phyloP scores from a whole-genome alignment of 2,329 filamentous ascomycete species.

The Diplodia sapinea region DNA sequence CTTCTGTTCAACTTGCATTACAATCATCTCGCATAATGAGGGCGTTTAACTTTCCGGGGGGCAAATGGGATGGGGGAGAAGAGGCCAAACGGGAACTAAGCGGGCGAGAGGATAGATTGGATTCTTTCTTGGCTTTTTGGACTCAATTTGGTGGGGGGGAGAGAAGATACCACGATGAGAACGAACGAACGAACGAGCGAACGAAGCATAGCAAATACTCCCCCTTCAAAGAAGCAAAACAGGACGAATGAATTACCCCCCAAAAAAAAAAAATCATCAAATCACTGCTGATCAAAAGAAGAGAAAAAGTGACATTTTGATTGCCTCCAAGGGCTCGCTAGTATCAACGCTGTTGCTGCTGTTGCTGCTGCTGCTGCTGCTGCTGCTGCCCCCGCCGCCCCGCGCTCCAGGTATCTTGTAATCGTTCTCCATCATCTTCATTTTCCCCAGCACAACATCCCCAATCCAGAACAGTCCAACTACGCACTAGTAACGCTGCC shows the following conservation, averaged over 20 bases:
- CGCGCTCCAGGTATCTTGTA: constrained; percentile 2
- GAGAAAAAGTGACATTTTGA: too few relatives aligned
- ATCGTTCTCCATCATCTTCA: not conserved
- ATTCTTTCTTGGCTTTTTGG: not conserved
- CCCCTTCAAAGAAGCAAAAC: not conserved
- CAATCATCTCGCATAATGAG: constrained; percentile 16
- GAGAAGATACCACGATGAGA: not conserved
- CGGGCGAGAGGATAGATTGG: not conserved
- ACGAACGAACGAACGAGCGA: not conserved
- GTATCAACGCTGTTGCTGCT: not conserved
- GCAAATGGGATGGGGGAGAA: not conserved
- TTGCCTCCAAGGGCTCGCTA: not conserved
- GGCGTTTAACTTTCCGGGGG: constrained; percentile 7
- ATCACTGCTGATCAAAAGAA: not conserved
- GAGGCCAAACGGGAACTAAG: not conserved
- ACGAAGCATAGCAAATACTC: not conserved
- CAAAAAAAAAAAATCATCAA: constrained; percentile 8
- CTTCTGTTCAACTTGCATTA: constrained; percentile 2
- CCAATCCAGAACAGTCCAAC: not conserved
- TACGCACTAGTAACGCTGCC: constrained; percentile 11
- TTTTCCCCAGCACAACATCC: too few relatives aligned
- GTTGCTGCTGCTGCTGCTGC: too few relatives aligned
- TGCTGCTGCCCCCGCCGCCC: too few relatives aligned
- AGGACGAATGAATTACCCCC: not conserved
- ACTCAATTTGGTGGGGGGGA: not conserved